phyloP scores from a whole-genome alignment of 176 grass and related monocot species.

The Musa troglodytarum region DNA sequence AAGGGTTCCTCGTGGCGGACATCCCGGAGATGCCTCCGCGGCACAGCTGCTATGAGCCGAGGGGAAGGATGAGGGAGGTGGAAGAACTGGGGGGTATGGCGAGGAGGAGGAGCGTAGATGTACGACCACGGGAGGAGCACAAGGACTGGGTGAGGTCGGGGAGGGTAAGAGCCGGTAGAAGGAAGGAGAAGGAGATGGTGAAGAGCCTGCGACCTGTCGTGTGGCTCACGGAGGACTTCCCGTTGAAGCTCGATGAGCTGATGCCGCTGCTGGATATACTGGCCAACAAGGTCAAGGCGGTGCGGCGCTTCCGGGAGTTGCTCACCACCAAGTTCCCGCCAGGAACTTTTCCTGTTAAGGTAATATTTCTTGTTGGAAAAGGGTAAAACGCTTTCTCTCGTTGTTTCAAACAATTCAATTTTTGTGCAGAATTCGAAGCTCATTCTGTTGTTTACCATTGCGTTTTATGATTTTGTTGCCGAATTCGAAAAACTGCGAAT shows the following conservation, averaged over 20 bases:
- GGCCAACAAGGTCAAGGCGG: constrained; percentile 67
- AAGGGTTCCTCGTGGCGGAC: constrained; percentile 87
- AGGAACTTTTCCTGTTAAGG: constrained; percentile 95
- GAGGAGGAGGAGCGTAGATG: constrained; percentile 72
- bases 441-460: too few species aligned
- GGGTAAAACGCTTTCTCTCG: too few species aligned
- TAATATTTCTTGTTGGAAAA: constrained; percentile 16
- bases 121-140: constrained; percentile 17
- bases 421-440: too few species aligned
- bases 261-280: constrained; percentile 92
- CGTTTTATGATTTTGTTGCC: neutral
- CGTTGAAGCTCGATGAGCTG: constrained; percentile 78
- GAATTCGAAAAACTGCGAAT: neutral
- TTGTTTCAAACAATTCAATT: too few species aligned
- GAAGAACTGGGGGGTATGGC: constrained; percentile 32
- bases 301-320: constrained; percentile 76
- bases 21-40: constrained; percentile 43
- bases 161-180: constrained; percentile 37
- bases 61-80: constrained; percentile 33
- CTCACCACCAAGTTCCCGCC: constrained; percentile 90
- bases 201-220: constrained; percentile 82
- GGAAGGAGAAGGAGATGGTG: constrained; percentile 97
- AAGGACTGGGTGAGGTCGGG: constrained; percentile 22
- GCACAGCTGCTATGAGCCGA: constrained; percentile 74
- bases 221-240: constrained; percentile 95